These are phyloP conservation scores for Dioscorea zingiberensis DNA, from an alignment of 106 monocot genomes.

Conservation along the genomic window DNA sequence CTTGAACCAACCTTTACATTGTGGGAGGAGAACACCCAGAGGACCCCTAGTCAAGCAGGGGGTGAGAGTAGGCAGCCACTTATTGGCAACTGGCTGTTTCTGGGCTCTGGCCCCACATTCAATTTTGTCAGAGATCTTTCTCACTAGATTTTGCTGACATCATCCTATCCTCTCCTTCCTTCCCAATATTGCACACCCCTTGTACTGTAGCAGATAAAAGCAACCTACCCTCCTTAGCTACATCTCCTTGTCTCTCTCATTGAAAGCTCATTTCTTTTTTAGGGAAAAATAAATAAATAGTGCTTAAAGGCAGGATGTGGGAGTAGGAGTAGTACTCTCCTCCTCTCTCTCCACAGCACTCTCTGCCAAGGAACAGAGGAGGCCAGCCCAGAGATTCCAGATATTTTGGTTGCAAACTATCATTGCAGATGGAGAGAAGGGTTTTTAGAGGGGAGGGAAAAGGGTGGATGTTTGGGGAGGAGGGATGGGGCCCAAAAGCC, in stretches of 20 bases:
- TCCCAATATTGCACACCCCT: conserved; percentile 16
- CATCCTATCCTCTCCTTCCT: conserved; percentile 20
- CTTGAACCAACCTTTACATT: too few relatives aligned
- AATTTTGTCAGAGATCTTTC: conserved; percentile 33
- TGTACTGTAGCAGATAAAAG: conserved; percentile 8
- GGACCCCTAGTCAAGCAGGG: conserved; percentile 3
- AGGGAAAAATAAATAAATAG: conserved; percentile 6
- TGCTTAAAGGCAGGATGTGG: too few relatives aligned
- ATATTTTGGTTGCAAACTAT: conserved; percentile 23
- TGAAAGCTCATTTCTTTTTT: not conserved
- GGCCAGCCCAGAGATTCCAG: conserved; percentile 28
- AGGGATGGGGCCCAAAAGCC: conserved; percentile 29
- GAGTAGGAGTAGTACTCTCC: too few relatives aligned
- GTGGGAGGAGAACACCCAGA: not conserved
- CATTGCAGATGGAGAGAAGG: conserved; percentile 15
- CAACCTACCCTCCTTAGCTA: not conserved
- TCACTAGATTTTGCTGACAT: conserved; percentile 49
- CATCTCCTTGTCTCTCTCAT: not conserved
- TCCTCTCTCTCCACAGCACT: conserved; percentile 1
- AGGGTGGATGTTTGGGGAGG: conserved; percentile 2
- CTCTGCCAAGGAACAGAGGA: conserved; percentile 8
- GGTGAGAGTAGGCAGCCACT: not conserved
- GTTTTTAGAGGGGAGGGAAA: not conserved
- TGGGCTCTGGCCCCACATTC: conserved; percentile 6
- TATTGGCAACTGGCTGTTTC: conserved; percentile 6